Evolutionary conservation across 345 rosid species (phyloP), one percentile per base, ranked within the genome.

Genomic region (Arabis alpina): DNA sequence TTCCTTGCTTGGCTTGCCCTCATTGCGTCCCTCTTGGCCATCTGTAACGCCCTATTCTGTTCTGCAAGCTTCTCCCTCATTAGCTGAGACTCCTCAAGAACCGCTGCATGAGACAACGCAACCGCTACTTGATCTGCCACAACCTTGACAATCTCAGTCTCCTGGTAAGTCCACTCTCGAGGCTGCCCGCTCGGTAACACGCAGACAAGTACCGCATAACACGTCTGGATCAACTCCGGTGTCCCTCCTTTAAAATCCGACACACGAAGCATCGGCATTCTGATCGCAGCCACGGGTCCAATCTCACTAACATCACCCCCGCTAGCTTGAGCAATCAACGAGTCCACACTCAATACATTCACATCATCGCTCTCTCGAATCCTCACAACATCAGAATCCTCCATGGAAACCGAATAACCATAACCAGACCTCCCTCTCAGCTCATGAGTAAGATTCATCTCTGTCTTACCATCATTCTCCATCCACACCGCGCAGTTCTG

Each of bases 81-180:
- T 5, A 80, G 81, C 69, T 91, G 97, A 30, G 99, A 94, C 66
- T 94, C 99, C 61, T 94, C 99, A 14, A 94, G 93, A 73, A 91
- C 87, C 13, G 96, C 95, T 11, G 99, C 96, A 72, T 94, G 99
- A 71, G 97, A 92, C 64, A 94, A 83, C 27, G 99, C 99, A 73
- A 94, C 97, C 3, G 97, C 91, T 34, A 94, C 97, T 80, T 94
- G 99, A 77, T 88, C 97, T 2, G 99, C 99, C 19, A 94, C 99
- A 56, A 89, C 99, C 66, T 94, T 83, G 42, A 91, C 82, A 72
- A 94, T 94, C 84, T 91, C 99, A 8, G 85, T 65, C 62, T 91
- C 99, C 71, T 85, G 92, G 71, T 79, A 77, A 82, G 77, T 83
- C 99, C 99, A 94, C 24, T 82, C 79, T 64, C 95, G 79, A 41